These are phyloP conservation scores for Senna siamea DNA, from an alignment of 306 rosid species.

Conservation along the genomic window DNA sequence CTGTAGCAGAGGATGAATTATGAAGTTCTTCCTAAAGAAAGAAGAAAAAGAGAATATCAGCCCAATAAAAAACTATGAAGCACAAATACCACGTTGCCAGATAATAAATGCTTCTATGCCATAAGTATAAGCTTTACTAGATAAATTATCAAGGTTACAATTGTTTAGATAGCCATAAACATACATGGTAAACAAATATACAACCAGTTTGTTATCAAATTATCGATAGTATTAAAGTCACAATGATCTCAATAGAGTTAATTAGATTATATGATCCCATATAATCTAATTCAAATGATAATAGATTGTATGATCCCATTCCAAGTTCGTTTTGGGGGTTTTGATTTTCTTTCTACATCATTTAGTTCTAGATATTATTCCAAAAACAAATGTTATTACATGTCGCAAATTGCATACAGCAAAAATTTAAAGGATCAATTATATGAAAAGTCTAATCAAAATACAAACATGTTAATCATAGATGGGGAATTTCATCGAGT, in stretches of 20 bases:
- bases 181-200: not conserved
- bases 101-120: not conserved
- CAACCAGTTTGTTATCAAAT: not conserved
- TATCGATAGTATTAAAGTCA: not conserved
- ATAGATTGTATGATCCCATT: not conserved
- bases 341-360: not conserved
- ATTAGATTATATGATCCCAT: not conserved
- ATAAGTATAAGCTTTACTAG: not conserved
- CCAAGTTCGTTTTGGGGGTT: too few species aligned
- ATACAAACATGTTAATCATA: not conserved
- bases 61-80: not conserved
- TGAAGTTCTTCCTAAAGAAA: conserved; percentile 70
- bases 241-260: not conserved
- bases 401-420: not conserved
- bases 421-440: not conserved
- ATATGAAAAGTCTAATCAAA: not conserved
- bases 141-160: not conserved
- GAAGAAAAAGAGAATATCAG: not conserved
- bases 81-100: conserved; percentile 16
- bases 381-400: not conserved
- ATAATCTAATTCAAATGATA: not conserved
- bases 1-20: conserved; percentile 52
- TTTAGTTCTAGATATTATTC: not conserved
- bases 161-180: not conserved
- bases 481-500: not conserved